These are phyloP conservation scores for Bassia scoparia DNA, from an alignment of 148 eudicot species.

Conservation along the genomic window DNA sequence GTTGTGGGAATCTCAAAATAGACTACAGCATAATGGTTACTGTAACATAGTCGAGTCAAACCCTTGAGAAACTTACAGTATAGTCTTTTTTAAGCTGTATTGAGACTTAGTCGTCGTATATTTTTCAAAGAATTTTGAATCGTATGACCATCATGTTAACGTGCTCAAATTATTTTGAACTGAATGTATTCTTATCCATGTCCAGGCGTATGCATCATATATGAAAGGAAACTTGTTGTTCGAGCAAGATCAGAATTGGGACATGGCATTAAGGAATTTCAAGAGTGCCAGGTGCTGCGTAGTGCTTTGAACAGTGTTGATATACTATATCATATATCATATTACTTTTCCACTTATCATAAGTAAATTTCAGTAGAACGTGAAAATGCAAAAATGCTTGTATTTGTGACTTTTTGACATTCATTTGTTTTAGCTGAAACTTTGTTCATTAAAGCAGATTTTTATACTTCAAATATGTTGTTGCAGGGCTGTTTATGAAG, in stretches of 20 bases:
- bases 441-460: slow-evolving; percentile 2
- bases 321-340: not conserved
- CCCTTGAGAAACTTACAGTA: not conserved
- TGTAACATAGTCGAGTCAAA: not conserved
- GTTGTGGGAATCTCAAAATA: not conserved
- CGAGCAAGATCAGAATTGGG: slow-evolving; percentile 95
- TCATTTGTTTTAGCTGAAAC: not conserved
- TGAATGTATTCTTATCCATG: slow-evolving; percentile 17
- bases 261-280: slow-evolving; percentile 73
- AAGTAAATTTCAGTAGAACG: not conserved
- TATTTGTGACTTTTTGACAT: not conserved
- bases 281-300: slow-evolving; percentile 79
- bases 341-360: not conserved
- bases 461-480: slow-evolving; percentile 2
- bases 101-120: too few species aligned
- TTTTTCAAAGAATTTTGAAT: too few species aligned
- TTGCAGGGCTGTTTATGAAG: slow-evolving; percentile 91
- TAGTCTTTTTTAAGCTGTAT: too few species aligned
- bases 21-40: not conserved
- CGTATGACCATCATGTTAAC: not conserved
- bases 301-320: slow-evolving; percentile 3
- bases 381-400: slow-evolving; percentile 5
- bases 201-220: slow-evolving; percentile 90
- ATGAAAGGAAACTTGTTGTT: slow-evolving; percentile 83
- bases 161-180: not conserved